A percentile compares a stretch with the other conserved stretches of the same genome.
These are phyloP conservation scores for Silene uniflora DNA, from an alignment of 148 eudicot genomes.

Conservation along the genomic window DNA sequence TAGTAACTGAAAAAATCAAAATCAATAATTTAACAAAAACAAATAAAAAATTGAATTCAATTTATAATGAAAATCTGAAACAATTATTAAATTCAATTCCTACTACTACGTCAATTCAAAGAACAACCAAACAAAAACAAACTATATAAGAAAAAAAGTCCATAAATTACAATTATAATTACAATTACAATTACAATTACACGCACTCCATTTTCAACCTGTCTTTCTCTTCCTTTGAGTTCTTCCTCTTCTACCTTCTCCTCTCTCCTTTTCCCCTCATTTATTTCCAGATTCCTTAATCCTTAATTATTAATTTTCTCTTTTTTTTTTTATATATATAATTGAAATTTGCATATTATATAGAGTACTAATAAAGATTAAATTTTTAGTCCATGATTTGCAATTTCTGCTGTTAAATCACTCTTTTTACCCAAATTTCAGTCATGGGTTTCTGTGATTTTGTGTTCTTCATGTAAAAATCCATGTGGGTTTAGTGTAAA, in stretches of 20 bases:
- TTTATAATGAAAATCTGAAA: background rate
- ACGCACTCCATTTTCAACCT: conserved; percentile 58
- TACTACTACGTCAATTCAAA: background rate
- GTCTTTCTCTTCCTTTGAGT: conserved; percentile 34
- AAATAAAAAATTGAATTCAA: no score
- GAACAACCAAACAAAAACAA: background rate
- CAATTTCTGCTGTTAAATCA: conserved; percentile 28
- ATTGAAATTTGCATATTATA: conserved; percentile 33
- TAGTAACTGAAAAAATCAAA: background rate
- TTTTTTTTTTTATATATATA: conserved; percentile 23
- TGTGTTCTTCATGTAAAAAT: conserved; percentile 25
- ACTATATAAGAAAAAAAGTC: conserved; percentile 31
- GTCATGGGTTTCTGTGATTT: conserved; percentile 38
- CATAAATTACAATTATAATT: background rate
- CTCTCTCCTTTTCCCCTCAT: conserved; percentile 4
- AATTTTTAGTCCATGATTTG: conserved; percentile 32
- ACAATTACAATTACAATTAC: conserved; percentile 27
- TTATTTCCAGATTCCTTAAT: conserved; percentile 45
- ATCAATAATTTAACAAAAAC: background rate
- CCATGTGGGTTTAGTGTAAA: conserved; percentile 35
- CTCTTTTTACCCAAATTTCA: conserved; percentile 27
- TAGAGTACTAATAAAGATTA: conserved; percentile 21
- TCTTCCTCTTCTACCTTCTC: conserved; percentile 13
- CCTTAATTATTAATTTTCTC: background rate
- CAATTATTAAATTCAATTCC: background rate